Conservation (phyloP, 2,329 filamentous ascomycete species). For the Ascochyta clinopodiicola region DNA sequence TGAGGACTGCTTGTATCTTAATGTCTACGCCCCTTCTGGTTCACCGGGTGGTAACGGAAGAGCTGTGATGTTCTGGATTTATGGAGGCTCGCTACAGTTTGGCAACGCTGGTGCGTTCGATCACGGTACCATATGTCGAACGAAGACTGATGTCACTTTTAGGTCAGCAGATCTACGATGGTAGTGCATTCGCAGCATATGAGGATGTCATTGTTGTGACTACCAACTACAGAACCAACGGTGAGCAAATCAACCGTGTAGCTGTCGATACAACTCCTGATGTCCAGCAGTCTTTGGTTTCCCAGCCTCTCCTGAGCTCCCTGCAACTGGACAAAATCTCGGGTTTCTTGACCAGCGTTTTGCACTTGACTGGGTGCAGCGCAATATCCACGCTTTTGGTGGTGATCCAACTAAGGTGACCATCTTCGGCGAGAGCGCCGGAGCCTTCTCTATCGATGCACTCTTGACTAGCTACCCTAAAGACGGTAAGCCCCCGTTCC, state of each 20-base stretch:
- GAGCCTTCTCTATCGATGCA: slow-evolving; percentile 33
- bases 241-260: slow-evolving; percentile 9
- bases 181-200: slow-evolving; percentile 34
- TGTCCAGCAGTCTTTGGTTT: slow-evolving; percentile 36
- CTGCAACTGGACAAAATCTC: slow-evolving; percentile 49
- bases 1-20: slow-evolving; percentile 52
- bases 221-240: slow-evolving; percentile 40
- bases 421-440: slow-evolving; percentile 47
- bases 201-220: slow-evolving; percentile 41
- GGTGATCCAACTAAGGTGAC: slow-evolving; percentile 59
- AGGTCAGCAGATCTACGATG: slow-evolving; percentile 31
- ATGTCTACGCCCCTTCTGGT: slow-evolving; percentile 45
- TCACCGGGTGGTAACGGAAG: slow-evolving; percentile 21
- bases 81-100: slow-evolving; percentile 37
- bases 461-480: slow-evolving; percentile 36
- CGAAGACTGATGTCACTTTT: background rate
- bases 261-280: background rate
- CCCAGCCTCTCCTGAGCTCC: slow-evolving; percentile 29
- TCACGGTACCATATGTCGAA: background rate
- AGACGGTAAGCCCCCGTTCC: slow-evolving; percentile 32
- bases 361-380: slow-evolving; percentile 62
- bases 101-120: slow-evolving; percentile 25
- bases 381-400: slow-evolving; percentile 58
- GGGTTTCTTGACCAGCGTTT: slow-evolving; percentile 64
- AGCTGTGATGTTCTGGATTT: slow-evolving; percentile 43